These are phyloP conservation scores for Tritrichomonas musculus DNA, from an alignment of 208 protist genomes.

Conservation along the genomic window DNA sequence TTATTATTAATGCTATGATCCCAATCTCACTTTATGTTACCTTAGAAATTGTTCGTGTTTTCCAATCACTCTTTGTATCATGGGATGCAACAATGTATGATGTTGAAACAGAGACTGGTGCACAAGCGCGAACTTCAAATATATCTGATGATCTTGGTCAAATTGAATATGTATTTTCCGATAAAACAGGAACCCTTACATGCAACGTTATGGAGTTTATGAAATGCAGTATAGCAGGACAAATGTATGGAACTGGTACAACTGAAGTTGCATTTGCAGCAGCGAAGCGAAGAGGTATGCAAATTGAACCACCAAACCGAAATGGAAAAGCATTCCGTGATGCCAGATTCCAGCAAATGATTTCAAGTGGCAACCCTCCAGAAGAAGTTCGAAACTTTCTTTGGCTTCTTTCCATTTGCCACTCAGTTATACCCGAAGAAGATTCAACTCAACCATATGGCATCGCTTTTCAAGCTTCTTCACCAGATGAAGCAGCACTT, in stretches of 20 bases:
- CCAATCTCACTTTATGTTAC: conserved; percentile 49
- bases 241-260: conserved; percentile 15
- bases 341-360: neutral
- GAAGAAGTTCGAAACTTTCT: conserved; percentile 23
- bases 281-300: neutral
- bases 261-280: conserved; percentile 26
- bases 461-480: conserved; percentile 40
- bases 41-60: conserved; percentile 44
- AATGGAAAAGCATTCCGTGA: neutral
- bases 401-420: conserved; percentile 12
- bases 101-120: conserved; percentile 31
- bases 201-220: conserved; percentile 47
- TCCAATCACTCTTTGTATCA: conserved; percentile 45
- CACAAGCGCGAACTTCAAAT: conserved; percentile 39
- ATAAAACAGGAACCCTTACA: conserved; percentile 66
- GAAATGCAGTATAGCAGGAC: conserved; percentile 17
- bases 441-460: neutral
- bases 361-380: neutral
- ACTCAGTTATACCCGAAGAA: conserved; percentile 32
- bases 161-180: conserved; percentile 60
- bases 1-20: conserved; percentile 41
- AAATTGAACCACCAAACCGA: neutral
- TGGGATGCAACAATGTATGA: conserved; percentile 54
- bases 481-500: conserved; percentile 44
- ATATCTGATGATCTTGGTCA: conserved; percentile 58